Conservation (phyloP, 257 asterid genomes). For the Osmanthus fragrans region DNA sequence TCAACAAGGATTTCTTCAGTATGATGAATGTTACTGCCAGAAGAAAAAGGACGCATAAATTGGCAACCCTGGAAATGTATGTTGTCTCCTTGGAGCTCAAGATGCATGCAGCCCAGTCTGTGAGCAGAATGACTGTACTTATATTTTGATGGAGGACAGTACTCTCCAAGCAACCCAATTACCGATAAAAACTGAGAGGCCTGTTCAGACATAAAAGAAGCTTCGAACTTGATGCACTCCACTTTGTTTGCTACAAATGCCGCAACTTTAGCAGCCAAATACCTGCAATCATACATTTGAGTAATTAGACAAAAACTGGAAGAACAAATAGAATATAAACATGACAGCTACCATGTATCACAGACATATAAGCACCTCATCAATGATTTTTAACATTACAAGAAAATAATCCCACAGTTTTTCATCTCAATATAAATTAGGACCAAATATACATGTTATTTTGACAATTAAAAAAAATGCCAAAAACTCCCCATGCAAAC, state of each 20-base stretch:
- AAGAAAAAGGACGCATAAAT: conserved; percentile 9
- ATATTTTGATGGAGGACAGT: conserved; percentile 26
- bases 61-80: conserved; percentile 15
- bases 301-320: not conserved
- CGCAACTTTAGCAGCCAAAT: conserved; percentile 1
- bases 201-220: conserved; percentile 31
- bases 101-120: conserved; percentile 26
- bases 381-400: not conserved
- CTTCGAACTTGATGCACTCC: conserved; percentile 23
- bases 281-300: not conserved
- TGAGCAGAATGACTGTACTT: conserved; percentile 19
- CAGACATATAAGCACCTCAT: not conserved
- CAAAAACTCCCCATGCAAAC: not conserved
- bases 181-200: conserved; percentile 24
- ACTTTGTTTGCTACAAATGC: conserved; percentile 19
- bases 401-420: not conserved
- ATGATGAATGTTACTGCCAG: conserved; percentile 15
- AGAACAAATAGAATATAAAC: not conserved
- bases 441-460: not conserved
- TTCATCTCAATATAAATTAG: not conserved
- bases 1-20: conserved; percentile 17
- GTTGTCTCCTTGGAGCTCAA: conserved; percentile 6
- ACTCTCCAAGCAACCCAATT: conserved; percentile 36
- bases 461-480: not conserved
- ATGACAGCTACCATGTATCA: not conserved